A percentile compares a stretch with the other conserved stretches of the same genome.
Evolutionary conservation across 768 basidiomycete genomes (phyloP).

Genomic region (Podaxis rugospora): DNA sequence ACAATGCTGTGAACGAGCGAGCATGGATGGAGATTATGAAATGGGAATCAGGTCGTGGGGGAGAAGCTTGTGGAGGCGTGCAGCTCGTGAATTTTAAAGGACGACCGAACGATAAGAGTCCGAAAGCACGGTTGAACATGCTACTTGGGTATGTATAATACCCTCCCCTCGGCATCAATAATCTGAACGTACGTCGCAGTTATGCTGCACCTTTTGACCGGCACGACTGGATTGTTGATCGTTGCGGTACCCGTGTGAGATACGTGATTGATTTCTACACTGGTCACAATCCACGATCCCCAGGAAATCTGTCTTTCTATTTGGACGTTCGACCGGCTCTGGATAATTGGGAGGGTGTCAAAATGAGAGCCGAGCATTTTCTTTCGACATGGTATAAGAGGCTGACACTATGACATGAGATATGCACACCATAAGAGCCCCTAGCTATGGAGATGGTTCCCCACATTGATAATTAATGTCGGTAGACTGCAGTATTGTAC

Average conservation of each 20-base stretch:
- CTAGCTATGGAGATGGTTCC: neutral
- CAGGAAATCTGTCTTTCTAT: constrained; percentile 75
- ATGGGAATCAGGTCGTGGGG: constrained; percentile 82
- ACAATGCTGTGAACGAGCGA: constrained; percentile 97
- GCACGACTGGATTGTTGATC: constrained; percentile 96
- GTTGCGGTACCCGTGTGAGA: constrained; percentile 83
- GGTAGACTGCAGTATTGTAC: constrained; percentile 1
- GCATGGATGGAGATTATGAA: constrained; percentile 80
- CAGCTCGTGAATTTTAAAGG: constrained; percentile 91
- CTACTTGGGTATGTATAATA: constrained; percentile 67
- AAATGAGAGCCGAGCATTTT: constrained; percentile 64
- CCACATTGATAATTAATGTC: neutral
- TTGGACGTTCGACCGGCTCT: constrained; percentile 93
- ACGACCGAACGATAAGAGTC: constrained; percentile 71
- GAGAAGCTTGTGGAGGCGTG: constrained; percentile 75
- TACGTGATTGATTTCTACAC: constrained; percentile 99
- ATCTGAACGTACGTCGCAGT: constrained; percentile 35
- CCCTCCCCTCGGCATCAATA: constrained; percentile 19
- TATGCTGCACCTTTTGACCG: constrained; percentile 94
- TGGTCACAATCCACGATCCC: constrained; percentile 50
- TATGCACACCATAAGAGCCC: neutral
- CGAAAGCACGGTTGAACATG: constrained; percentile 77
- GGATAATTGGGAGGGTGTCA: constrained; percentile 91
- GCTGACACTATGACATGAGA: constrained; percentile 5
- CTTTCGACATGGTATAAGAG: constrained; percentile 8